Evolutionary conservation across 768 basidiomycete species (phyloP), one percentile per base, ranked within the genome.

Genomic region (Phylloporus sp.): DNA sequence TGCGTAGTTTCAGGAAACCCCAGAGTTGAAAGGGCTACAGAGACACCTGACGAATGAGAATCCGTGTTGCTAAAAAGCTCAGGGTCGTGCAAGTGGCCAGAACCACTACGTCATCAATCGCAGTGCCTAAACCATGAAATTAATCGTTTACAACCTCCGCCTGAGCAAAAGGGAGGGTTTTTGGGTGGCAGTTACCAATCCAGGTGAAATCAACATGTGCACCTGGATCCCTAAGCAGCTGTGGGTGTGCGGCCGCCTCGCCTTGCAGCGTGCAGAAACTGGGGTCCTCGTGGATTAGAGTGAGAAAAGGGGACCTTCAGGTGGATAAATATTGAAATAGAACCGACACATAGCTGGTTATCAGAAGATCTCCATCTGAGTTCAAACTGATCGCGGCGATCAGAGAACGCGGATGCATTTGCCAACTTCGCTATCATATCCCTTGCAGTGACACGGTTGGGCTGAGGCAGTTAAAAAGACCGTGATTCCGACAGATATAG

Each of bases 171-270:
- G 45, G 45, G 27, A 38, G 27, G 41, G 31, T 28, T 47, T 46
- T 59, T 53, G 58, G 35, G 44, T 54, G n/a, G 24, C 24, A 49
- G 31, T 52, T 15, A 28, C 53, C 42, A 42, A 60, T 56, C 52
- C 26, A 26, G 34, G 36, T 27, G 45, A 53, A 48, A 47, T 55
- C 52, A 22, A 39, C 45, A 49, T 47, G 47, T 29, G 42, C 31
- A 38, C 22, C 26, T 41, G 50, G 40, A 22, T 29, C 16, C 29
- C 49, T 26, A 39, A 13, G 20, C 5, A 41, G 16, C 39, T 49
- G 41, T 22, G 35, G 39, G 27, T 23, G n/a, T 31, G 45, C 42
- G 39, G 39, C 35, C 47, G 28, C 42, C 11, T 32, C 27, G 28
- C 28, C 49, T 24, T 47, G 13, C 20, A 31, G 28, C 40, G 34